These are phyloP conservation scores for Stachybotrys elegans DNA, from an alignment of 2,329 filamentous ascomycete genomes.

Conservation along the genomic window DNA sequence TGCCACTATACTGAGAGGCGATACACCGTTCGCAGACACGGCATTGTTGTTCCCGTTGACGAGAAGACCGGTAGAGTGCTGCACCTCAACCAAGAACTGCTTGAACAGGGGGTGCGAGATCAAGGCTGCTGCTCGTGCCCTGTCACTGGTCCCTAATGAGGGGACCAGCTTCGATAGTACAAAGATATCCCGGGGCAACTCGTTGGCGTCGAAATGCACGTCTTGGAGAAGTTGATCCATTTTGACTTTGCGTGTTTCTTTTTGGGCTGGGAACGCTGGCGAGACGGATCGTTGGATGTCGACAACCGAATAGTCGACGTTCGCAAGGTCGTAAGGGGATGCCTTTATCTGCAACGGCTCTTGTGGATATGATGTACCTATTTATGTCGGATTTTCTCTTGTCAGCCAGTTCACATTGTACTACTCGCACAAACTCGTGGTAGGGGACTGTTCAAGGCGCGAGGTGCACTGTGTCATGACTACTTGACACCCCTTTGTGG, in stretches of 20 bases:
- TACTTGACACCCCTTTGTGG: too few species aligned
- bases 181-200: background rate
- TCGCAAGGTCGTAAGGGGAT: background rate
- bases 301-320: background rate
- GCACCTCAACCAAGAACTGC: background rate
- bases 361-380: background rate
- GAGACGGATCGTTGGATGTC: background rate
- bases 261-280: background rate
- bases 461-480: too few species aligned
- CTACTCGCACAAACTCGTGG: background rate
- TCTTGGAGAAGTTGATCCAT: background rate
- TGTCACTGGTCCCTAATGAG: background rate
- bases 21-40: constrained; percentile 1
- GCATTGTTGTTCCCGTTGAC: constrained; percentile 8
- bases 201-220: background rate
- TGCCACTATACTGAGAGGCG: constrained; percentile 5
- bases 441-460: too few species aligned
- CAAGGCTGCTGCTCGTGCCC: background rate
- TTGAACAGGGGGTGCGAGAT: constrained; percentile 2
- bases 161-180: background rate
- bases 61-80: background rate
- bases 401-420: background rate
- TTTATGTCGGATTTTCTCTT: background rate
- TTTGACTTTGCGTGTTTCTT: background rate
- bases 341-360: background rate